These are phyloP conservation scores for Blepharisma japonicum DNA, from an alignment of 73 alveolate genomes.

Conservation along the genomic window DNA sequence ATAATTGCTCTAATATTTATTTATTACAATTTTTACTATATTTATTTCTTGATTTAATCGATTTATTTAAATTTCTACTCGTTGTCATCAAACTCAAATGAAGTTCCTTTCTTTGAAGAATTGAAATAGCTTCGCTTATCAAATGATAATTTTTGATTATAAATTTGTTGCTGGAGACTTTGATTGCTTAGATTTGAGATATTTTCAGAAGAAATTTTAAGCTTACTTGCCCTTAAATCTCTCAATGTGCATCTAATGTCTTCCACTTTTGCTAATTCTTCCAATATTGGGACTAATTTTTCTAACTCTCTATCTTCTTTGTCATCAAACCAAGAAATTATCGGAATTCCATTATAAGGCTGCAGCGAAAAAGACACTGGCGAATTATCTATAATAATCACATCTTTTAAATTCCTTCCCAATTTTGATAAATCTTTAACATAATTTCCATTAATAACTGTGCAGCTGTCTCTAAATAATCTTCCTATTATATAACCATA, in stretches of 20 bases:
- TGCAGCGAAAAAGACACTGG: slow-evolving; percentile 51
- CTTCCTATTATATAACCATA: slow-evolving; percentile 40
- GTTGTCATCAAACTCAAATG: too few species aligned
- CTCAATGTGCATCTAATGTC: neutral
- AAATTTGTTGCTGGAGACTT: too few species aligned
- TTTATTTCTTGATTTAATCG: too few species aligned
- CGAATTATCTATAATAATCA: slow-evolving; percentile 52
- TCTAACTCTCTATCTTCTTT: slow-evolving; percentile 39
- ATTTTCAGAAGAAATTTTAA: neutral
- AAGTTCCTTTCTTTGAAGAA: too few species aligned
- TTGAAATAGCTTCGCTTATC: too few species aligned
- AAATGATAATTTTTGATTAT: too few species aligned
- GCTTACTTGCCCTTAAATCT: neutral
- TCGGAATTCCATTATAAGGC: slow-evolving; percentile 65
- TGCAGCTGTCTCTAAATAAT: slow-evolving; percentile 60
- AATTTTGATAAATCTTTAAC: slow-evolving; percentile 51
- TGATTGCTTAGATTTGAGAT: neutral
- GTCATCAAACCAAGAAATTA: slow-evolving; percentile 59
- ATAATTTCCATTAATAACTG: slow-evolving; percentile 40
- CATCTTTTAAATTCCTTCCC: slow-evolving; percentile 52
- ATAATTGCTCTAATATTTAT: too few species aligned
- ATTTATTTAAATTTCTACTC: too few species aligned
- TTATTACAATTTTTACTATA: too few species aligned
- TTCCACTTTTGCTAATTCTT: slow-evolving; percentile 39
- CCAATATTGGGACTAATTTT: slow-evolving; percentile 45